Evolutionary conservation across 1,139 yeast species (phyloP), one percentile per base, ranked within the genome.

Genomic region (Taphrina pruni): DNA sequence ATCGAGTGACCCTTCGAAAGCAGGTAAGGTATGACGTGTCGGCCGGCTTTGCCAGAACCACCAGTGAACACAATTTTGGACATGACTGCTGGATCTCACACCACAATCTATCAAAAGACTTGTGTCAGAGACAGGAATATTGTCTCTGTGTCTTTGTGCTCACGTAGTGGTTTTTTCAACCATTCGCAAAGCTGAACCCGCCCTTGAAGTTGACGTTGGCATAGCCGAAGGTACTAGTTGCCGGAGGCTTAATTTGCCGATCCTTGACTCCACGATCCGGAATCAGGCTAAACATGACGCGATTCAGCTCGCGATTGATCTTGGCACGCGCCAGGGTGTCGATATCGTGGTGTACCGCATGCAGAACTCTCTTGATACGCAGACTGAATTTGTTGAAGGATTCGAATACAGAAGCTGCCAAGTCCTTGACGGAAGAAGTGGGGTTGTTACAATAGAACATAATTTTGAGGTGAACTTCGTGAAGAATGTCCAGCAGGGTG

Each of bases 21-120:
- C 8, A 66, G 70, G 36, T 61, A 66, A 11, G 66, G 51, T 6
- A 66, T 61, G 41, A 48, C 66, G 41, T 66, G 70, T 21, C 67
- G 62, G 7, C 70, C 70, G 17, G 70, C 70, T 41, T 66, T 66
- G 35, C 70, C 70, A 39, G 67, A 52, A 9, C 70, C 70, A 8
- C 70, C 70, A 20, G 70, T 66, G 43, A 66, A 61, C 21, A 61
- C 67, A 21, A 66, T 62, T 8, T 57, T 56, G 17, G 65, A 32
- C 65, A 60, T 60, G 12, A 11, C 43, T 45, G 20, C 48, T 45
- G 14, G 2, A 3, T 39, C 32, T 26, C 32, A 26, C 2, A 26
- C 32, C 32, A 26, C 32, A 26, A 26, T 26, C 2, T 26, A 2
- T 26, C 4, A 26, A 26, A 26, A 26, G 32, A 26, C 32, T 26